Percentiles rank a stretch among this genome's conserved stretches.
phyloP scores from a whole-genome alignment of 768 basidiomycete genomes.

The Hygrophorus pudorinus region DNA sequence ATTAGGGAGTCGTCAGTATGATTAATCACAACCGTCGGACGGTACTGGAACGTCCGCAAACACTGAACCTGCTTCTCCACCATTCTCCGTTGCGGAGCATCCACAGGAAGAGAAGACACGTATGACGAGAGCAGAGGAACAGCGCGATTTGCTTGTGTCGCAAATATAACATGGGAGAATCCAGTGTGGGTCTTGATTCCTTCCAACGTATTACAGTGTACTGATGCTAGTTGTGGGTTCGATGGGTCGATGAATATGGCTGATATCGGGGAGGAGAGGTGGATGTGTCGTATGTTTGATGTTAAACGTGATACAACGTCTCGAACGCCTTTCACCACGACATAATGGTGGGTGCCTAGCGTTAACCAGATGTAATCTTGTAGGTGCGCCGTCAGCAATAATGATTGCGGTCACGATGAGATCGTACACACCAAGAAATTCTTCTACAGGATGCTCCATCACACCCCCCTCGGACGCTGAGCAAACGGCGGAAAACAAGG shows the following conservation, averaged over 20 bases:
- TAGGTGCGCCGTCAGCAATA: neutral
- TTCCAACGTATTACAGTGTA: constrained; percentile 26
- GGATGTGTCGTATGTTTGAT: constrained; percentile 35
- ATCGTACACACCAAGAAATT: constrained; percentile 46
- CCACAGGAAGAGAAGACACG: constrained; percentile 24
- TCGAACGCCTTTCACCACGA: constrained; percentile 47
- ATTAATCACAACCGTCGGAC: constrained; percentile 52
- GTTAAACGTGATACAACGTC: constrained; percentile 49
- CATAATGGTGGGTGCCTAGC: constrained; percentile 59
- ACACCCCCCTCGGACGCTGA: constrained; percentile 52
- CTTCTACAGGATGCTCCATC: constrained; percentile 47
- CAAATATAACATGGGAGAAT: constrained; percentile 62
- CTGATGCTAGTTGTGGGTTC: constrained; percentile 23
- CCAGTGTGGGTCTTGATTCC: constrained; percentile 25
- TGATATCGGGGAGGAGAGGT: constrained; percentile 42
- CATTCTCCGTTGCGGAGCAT: constrained; percentile 18
- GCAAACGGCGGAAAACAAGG: constrained; percentile 65
- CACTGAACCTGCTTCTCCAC: constrained; percentile 35
- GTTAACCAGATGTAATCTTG: constrained; percentile 66
- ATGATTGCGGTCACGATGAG: neutral
- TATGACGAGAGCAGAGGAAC: constrained; percentile 41
- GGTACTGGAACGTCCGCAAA: constrained; percentile 44
- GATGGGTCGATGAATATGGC: constrained; percentile 30
- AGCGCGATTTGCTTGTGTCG: constrained; percentile 65
- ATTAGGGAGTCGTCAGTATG: constrained; percentile 56